These are phyloP conservation scores for Sphaceloma murrayae DNA, from an alignment of 2,329 filamentous ascomycete genomes.

Conservation along the genomic window DNA sequence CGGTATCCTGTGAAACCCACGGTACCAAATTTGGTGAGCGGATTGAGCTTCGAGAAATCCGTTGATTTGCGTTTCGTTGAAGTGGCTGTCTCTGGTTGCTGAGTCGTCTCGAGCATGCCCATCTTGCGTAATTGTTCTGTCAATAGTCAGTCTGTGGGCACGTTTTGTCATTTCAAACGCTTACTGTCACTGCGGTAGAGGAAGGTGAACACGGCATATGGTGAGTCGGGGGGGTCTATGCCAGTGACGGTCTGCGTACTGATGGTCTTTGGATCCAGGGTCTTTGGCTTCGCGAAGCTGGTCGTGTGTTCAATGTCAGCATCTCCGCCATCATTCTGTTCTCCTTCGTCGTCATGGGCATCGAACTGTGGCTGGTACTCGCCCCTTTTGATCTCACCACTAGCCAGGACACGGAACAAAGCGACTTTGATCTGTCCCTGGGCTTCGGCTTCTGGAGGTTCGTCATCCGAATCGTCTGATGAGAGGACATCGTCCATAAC, in stretches of 20 bases:
- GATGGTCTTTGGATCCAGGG: slow-evolving; percentile 90
- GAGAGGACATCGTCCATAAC: slow-evolving; percentile 53
- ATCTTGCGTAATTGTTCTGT: slow-evolving; percentile 92
- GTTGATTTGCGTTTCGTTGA: slow-evolving; percentile 70
- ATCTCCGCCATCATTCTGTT: slow-evolving; percentile 53
- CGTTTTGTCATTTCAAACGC: slow-evolving; percentile 32
- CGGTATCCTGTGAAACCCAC: slow-evolving; percentile 86
- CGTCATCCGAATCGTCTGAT: slow-evolving; percentile 63
- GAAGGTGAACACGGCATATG: slow-evolving; percentile 95
- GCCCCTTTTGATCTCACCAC: slow-evolving; percentile 92
- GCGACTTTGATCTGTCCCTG: slow-evolving; percentile 97
- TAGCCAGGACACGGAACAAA: slow-evolving; percentile 88
- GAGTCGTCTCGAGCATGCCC: slow-evolving; percentile 64
- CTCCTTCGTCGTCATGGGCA: slow-evolving; percentile 77
- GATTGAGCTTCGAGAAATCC: slow-evolving; percentile 76
- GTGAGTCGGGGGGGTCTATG: slow-evolving; percentile 90
- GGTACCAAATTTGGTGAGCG: slow-evolving; percentile 70
- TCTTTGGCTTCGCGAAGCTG: slow-evolving; percentile 94
- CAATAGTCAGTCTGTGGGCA: slow-evolving; percentile 17
- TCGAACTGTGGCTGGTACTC: slow-evolving; percentile 98
- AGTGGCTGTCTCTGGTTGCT: slow-evolving; percentile 44
- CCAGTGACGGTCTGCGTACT: slow-evolving; percentile 99
- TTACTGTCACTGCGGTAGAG: slow-evolving; percentile 91
- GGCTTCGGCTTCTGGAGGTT: slow-evolving; percentile 80
- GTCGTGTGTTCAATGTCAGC: slow-evolving; percentile 92